Evolutionary conservation across 257 asterid species (phyloP).

Genomic region (Schizonepeta tenuifolia): DNA sequence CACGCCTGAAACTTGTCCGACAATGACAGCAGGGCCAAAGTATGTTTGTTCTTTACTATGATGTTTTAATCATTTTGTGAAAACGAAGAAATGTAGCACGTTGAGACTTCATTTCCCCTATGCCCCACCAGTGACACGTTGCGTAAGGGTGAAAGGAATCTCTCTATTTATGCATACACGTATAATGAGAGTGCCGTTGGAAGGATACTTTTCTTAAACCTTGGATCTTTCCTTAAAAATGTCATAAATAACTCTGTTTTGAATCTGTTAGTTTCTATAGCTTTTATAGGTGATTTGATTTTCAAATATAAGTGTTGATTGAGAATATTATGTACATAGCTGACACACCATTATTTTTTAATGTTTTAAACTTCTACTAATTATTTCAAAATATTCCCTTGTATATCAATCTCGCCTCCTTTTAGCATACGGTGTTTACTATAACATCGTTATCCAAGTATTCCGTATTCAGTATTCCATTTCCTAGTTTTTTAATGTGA

Average conservation of each 20-base stretch:
- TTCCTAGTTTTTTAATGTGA: not conserved
- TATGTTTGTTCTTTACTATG: slow-evolving; percentile 29
- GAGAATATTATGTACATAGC: not conserved
- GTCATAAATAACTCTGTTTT: not conserved
- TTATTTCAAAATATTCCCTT: not conserved
- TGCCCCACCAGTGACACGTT: not conserved
- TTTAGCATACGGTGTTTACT: not conserved
- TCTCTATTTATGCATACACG: not conserved
- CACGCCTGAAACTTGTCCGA: slow-evolving; percentile 54
- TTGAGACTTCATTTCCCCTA: not conserved
- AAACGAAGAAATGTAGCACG: not conserved
- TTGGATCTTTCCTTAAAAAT: not conserved
- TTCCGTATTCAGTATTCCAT: not conserved
- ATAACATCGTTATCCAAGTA: not conserved
- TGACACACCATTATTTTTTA: not conserved
- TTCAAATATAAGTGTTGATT: not conserved
- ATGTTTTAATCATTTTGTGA: not conserved
- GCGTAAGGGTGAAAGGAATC: not conserved
- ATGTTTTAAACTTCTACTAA: not conserved
- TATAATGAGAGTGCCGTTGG: not conserved
- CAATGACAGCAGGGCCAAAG: slow-evolving; percentile 65
- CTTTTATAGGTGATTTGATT: not conserved
- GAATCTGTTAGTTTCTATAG: not conserved
- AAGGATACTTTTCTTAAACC: not conserved
- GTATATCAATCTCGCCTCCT: not conserved